A percentile compares a stretch with the other conserved stretches of the same genome.
These are phyloP conservation scores for Scheffersomyces lignicola DNA, from an alignment of 1,139 yeast species.

Conservation along the genomic window DNA sequence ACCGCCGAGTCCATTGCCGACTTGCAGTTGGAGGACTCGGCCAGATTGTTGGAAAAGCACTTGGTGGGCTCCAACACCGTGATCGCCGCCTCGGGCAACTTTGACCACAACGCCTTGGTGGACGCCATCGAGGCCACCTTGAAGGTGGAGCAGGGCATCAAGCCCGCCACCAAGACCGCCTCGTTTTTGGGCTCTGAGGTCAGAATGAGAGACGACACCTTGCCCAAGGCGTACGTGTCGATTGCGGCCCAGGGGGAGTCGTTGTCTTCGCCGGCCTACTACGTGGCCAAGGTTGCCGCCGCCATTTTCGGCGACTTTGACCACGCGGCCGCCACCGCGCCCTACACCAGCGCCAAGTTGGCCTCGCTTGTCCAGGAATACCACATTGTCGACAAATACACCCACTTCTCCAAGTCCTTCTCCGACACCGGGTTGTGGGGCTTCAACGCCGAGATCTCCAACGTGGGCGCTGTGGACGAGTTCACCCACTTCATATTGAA, in stretches of 20 bases:
- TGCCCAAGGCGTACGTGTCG: slow-evolving; percentile 76
- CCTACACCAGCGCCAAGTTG: slow-evolving; percentile 82
- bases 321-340: slow-evolving; percentile 52
- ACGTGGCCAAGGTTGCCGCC: slow-evolving; percentile 72
- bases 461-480: slow-evolving; percentile 64
- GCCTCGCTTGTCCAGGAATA: slow-evolving; percentile 71
- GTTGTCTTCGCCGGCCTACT: slow-evolving; percentile 59
- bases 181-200: slow-evolving; percentile 81
- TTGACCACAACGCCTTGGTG: slow-evolving; percentile 66
- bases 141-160: slow-evolving; percentile 51
- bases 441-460: slow-evolving; percentile 63
- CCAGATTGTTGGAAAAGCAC: slow-evolving; percentile 55
- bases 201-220: slow-evolving; percentile 83
- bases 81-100: slow-evolving; percentile 72
- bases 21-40: slow-evolving; percentile 59
- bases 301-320: slow-evolving; percentile 64
- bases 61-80: slow-evolving; percentile 65
- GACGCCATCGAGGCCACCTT: slow-evolving; percentile 57
- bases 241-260: slow-evolving; percentile 76
- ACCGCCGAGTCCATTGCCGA: slow-evolving; percentile 60
- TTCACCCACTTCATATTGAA: slow-evolving; percentile 75
- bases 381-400: slow-evolving; percentile 69
- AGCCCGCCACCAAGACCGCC: slow-evolving; percentile 54
- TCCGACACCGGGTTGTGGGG: slow-evolving; percentile 86
- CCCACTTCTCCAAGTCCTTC: slow-evolving; percentile 71